phyloP scores from a whole-genome alignment of 2,329 filamentous ascomycete genomes.

The Dryadomyces quercus-mongolicae region DNA sequence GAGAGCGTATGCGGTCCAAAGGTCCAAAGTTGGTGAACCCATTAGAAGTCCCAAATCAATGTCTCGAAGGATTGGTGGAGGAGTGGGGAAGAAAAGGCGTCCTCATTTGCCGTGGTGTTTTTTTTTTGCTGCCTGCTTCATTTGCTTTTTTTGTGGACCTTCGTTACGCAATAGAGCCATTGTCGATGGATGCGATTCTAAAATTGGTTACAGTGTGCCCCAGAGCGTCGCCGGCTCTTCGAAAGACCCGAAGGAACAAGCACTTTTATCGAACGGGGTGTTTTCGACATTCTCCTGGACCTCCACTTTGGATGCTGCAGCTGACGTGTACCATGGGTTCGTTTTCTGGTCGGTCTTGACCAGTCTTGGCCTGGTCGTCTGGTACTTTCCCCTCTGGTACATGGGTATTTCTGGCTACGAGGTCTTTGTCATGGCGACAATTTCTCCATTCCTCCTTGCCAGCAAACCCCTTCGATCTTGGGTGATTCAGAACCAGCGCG shows the following conservation, averaged over 20 bases:
- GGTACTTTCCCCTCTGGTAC: slow-evolving; percentile 98
- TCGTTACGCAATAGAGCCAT: neutral
- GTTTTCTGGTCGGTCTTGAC: slow-evolving; percentile 95
- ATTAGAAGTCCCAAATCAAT: too few relatives aligned
- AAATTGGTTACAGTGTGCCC: slow-evolving; percentile 32
- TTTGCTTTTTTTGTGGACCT: neutral
- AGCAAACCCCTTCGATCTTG: slow-evolving; percentile 57
- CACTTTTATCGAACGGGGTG: slow-evolving; percentile 58
- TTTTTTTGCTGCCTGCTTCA: neutral
- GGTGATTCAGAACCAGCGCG: slow-evolving; percentile 54
- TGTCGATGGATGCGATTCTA: slow-evolving; percentile 23
- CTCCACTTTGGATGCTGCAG: slow-evolving; percentile 66
- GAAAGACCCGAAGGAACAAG: slow-evolving; percentile 61
- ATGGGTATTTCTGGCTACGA: slow-evolving; percentile 99
- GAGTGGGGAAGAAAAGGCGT: too few relatives aligned
- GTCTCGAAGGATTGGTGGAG: too few relatives aligned
- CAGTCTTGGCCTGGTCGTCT: slow-evolving; percentile 76
- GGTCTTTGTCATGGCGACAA: slow-evolving; percentile 70
- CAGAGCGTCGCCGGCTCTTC: slow-evolving; percentile 32
- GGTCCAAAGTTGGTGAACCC: too few relatives aligned
- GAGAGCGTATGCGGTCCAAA: too few relatives aligned
- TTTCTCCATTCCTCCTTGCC: slow-evolving; percentile 69
- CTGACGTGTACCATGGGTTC: slow-evolving; percentile 89
- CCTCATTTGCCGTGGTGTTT: neutral
- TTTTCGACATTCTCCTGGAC: slow-evolving; percentile 59